Percentiles rank a stretch among this genome's conserved stretches.
Conservation (phyloP, 441 rosid species). For the Populus hybrid region DNA sequence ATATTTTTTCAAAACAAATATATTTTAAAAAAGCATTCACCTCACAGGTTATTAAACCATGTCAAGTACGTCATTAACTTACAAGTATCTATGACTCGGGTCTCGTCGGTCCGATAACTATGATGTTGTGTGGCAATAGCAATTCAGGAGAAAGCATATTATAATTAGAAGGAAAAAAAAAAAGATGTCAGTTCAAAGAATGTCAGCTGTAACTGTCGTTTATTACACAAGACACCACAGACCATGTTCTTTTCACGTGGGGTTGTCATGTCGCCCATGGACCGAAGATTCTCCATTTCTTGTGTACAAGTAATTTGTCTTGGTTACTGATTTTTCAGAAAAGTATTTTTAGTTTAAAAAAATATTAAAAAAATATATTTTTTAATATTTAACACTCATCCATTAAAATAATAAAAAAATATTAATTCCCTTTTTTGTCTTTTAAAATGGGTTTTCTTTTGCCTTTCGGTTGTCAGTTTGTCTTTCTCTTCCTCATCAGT, state of each 20-base stretch:
- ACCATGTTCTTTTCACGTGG: constrained; percentile 16
- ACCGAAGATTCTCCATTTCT: constrained; percentile 22
- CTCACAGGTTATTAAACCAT: too few species aligned
- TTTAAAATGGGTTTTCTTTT: constrained; percentile 4
- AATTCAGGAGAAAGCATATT: too few species aligned
- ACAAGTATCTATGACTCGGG: too few species aligned
- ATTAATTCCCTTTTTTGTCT: not conserved
- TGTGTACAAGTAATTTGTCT: not conserved
- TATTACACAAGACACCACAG: constrained; percentile 11
- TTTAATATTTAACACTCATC: too few species aligned
- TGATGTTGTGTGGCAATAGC: too few species aligned
- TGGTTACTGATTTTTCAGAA: too few species aligned
- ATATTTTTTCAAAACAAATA: too few species aligned
- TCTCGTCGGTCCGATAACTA: too few species aligned
- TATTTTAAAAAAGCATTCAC: too few species aligned
- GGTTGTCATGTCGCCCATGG: constrained; percentile 8
- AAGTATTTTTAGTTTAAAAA: too few species aligned
- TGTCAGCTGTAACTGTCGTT: constrained; percentile 13
- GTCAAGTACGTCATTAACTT: too few species aligned
- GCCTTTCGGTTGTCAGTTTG: not conserved
- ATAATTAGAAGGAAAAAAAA: not conserved
- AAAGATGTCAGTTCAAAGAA: not conserved
- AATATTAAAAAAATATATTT: too few species aligned
- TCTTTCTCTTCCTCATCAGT: constrained; percentile 6
- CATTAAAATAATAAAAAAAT: not conserved